Evolutionary conservation across 192 early-diverging fungal species (phyloP), one percentile per base, ranked within the genome.

Genomic region (Pilobolus umbonatus): DNA sequence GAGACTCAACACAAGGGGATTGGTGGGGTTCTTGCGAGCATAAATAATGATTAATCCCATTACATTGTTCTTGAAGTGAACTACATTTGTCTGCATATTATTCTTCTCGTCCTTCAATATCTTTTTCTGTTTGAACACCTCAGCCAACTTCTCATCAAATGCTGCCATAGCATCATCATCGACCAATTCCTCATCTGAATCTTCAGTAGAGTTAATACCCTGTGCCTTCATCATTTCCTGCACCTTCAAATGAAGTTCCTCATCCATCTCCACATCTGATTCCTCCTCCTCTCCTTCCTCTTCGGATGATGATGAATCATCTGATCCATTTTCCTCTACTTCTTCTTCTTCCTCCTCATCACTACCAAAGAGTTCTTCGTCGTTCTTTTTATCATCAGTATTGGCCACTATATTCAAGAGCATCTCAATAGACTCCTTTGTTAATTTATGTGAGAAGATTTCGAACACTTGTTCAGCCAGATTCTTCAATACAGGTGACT

Each of bases 71-170:
- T 94, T 93, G 64, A 98, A 94, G 74, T 98, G 85, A 34, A 89
- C 73, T 19, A 95, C 71, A 49, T 82, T 84, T 55, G 89, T 75
- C 66, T 93, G 88, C 29, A 85, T 67, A 48, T 92, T 74, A 73
- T 91, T 92, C 60, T 85, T 83, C n/a, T 84, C 87, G 7, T 60
- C 64, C 78, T 93, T 94, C 40, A 83, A 73, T 52, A 85, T 71
- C 78, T 92, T 91, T 68, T 84, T 81, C 57, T 93, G 83, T 35
- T 74, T 76, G 71, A 98, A 98, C 51, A 98, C 93, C 64, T 95
- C 95, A 8, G 87, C 85, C 44, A 98, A 74, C 69, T 98, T 96
- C 42, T 85, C 84, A 70, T 98, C 95, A 74, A 93, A 96, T 34
- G 73, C 73, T 14, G 47, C 71, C 64, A 76, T 75, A 15, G 75